phyloP scores from a whole-genome alignment of 306 rosid genomes.

The Prunus mume region DNA sequence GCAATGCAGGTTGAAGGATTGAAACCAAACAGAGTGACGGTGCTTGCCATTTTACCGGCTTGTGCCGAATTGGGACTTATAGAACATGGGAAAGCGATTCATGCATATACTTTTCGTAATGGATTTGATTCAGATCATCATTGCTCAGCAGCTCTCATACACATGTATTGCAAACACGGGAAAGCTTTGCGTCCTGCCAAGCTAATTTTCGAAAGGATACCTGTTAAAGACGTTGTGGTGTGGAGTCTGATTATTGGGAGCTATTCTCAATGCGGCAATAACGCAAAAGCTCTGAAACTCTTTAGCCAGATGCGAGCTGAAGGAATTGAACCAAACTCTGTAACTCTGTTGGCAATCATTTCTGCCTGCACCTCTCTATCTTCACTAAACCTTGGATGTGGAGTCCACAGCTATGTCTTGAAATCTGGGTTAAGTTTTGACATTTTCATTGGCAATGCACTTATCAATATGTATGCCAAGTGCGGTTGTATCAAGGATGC shows the following conservation, averaged over 20 bases:
- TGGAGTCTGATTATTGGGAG: constrained; percentile 64
- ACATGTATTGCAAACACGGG: constrained; percentile 46
- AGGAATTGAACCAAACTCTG: constrained; percentile 52
- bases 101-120: constrained; percentile 47
- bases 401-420: constrained; percentile 43
- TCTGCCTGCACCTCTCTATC: constrained; percentile 53
- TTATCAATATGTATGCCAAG: constrained; percentile 67
- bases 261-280: constrained; percentile 46
- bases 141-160: constrained; percentile 56
- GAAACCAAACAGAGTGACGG: constrained; percentile 56
- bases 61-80: constrained; percentile 41
- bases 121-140: constrained; percentile 45
- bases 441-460: constrained; percentile 53
- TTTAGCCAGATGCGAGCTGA: constrained; percentile 48
- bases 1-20: constrained; percentile 54
- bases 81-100: constrained; percentile 56
- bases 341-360: constrained; percentile 52
- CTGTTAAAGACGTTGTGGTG: constrained; percentile 55
- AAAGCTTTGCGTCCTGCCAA: constrained; percentile 41
- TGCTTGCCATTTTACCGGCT: constrained; percentile 47
- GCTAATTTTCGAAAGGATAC: constrained; percentile 41
- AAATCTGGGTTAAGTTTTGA: constrained; percentile 43
- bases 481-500: constrained; percentile 51
- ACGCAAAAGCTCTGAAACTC: constrained; percentile 44
- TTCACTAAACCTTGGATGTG: constrained; percentile 40